Evolutionary conservation across 768 basidiomycete genomes (phyloP).

Genomic region (Leccinum imitatum): DNA sequence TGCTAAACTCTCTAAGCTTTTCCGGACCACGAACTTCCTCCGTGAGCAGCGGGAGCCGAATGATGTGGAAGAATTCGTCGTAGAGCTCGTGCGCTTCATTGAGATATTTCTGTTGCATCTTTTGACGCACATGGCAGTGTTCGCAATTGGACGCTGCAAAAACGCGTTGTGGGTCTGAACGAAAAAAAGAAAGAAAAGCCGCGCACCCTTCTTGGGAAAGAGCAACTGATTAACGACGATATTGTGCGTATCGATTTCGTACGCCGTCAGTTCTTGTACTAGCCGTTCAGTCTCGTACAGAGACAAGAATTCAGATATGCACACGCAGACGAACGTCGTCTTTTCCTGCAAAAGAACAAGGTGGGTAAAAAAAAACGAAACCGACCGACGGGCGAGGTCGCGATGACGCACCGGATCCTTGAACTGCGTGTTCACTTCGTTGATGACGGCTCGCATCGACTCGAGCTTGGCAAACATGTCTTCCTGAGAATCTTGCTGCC

Average conservation of each 20-base stretch:
- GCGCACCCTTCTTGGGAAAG: conserved; percentile 86
- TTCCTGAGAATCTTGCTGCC: conserved; percentile 84
- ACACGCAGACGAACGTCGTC: conserved; percentile 98
- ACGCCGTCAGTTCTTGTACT: conserved; percentile 91
- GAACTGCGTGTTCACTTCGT: conserved; percentile 98
- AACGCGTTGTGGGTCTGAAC: too few species aligned
- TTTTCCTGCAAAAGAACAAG: conserved; percentile 63
- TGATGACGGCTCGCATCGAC: conserved; percentile 94
- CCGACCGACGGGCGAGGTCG: too few species aligned
- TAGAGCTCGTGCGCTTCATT: conserved; percentile 96
- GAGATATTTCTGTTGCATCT: conserved; percentile 99
- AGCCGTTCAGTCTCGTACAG: conserved; percentile 98
- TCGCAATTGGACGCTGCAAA: conserved; percentile 84
- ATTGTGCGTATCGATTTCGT: conserved; percentile 97
- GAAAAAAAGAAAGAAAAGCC: not conserved
- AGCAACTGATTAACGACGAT: conserved; percentile 98
- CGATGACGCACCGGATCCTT: conserved; percentile 82
- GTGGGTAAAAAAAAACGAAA: not conserved
- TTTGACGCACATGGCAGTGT: conserved; percentile 90
- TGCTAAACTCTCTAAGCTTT: conserved; percentile 89
- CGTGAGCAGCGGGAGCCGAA: conserved; percentile 88
- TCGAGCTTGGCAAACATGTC: conserved; percentile 99
- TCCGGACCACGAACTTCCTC: conserved; percentile 97
- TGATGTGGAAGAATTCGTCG: conserved; percentile 97
- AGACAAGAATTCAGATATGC: conserved; percentile 97